Conservation (phyloP, 2,329 filamentous ascomycete species). For the Colletotrichum siamense region DNA sequence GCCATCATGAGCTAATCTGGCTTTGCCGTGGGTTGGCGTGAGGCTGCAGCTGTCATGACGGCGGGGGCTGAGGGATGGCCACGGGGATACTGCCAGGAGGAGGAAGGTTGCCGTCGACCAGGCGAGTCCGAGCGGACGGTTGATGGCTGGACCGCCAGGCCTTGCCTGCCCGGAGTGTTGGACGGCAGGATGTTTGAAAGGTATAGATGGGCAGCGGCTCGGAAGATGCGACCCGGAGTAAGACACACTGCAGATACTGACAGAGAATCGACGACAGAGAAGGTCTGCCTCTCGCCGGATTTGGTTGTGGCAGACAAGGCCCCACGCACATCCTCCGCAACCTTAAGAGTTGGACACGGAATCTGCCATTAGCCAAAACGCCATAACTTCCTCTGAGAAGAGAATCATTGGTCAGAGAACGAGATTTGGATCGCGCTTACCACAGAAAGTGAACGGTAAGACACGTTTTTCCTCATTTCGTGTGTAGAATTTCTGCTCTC, state of each 20-base stretch:
- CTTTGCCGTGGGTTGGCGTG: background rate
- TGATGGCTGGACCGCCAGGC: background rate
- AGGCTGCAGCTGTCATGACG: conserved; percentile 15
- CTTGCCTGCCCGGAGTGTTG: conserved; percentile 6
- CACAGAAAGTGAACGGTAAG: background rate
- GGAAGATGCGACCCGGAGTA: background rate
- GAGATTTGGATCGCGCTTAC: background rate
- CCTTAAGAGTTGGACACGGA: background rate
- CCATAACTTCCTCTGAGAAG: background rate
- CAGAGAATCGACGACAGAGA: background rate
- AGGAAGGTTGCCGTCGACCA: background rate
- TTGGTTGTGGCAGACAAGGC: background rate
- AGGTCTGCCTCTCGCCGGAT: conserved; percentile 6
- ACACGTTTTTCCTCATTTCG: background rate
- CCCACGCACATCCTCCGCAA: background rate
- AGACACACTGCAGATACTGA: background rate
- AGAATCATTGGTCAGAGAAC: background rate
- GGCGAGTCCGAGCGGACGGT: background rate
- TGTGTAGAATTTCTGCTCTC: background rate
- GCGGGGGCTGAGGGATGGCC: background rate
- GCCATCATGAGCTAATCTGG: background rate
- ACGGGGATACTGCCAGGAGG: background rate
- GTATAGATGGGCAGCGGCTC: background rate
- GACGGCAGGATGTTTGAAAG: background rate
- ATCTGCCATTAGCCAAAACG: background rate